Percentiles rank a stretch among this genome's conserved stretches.
Evolutionary conservation across 345 rosid genomes (phyloP).

Genomic region (Mercurialis annua): DNA sequence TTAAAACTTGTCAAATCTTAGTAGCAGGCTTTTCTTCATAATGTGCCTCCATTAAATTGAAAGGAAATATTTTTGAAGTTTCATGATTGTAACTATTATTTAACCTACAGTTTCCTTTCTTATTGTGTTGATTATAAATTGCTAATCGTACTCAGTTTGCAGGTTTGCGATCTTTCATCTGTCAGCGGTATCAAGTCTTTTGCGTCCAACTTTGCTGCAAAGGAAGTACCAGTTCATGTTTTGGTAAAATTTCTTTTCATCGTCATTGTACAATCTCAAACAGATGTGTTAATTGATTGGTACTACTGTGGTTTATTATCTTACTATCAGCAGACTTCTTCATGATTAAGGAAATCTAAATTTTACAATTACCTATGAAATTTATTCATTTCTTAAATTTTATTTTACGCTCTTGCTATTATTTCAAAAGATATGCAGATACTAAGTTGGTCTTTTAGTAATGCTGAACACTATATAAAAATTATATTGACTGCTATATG

Average conservation of each 20-base stretch:
- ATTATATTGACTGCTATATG: background rate
- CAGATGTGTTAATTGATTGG: background rate
- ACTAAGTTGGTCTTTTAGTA: background rate
- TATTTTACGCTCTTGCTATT: background rate
- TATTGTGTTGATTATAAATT: constrained; percentile 6
- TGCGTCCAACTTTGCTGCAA: constrained; percentile 67
- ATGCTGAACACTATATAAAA: background rate
- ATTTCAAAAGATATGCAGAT: background rate
- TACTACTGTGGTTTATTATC: too few relatives aligned
- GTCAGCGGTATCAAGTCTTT: constrained; percentile 70
- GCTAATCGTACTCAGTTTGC: constrained; percentile 31
- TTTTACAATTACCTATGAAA: background rate
- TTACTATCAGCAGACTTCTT: background rate
- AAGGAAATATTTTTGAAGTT: background rate
- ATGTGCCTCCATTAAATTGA: background rate
- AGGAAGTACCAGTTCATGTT: constrained; percentile 71
- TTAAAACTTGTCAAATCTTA: background rate
- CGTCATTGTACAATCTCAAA: background rate
- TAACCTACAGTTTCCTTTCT: background rate
- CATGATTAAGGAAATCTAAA: background rate
- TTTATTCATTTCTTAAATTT: background rate
- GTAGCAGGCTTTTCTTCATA: background rate
- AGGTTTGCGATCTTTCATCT: constrained; percentile 91
- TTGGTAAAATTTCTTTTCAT: constrained; percentile 43
- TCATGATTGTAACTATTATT: background rate